phyloP scores from a whole-genome alignment of 345 rosid species.

The Gossypioides kirkii region DNA sequence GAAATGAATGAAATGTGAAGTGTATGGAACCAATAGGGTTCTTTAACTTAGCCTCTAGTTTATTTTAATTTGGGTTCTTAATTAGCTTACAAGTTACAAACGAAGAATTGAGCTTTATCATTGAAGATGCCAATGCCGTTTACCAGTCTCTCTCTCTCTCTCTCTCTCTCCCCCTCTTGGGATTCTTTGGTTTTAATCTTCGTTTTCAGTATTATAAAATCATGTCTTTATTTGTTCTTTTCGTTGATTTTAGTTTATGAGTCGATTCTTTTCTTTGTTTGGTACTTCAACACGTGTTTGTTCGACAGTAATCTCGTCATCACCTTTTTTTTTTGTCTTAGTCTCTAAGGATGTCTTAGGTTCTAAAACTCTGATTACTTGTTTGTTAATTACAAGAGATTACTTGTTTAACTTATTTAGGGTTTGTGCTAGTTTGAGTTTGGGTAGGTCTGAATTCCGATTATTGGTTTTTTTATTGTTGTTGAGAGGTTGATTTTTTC shows the following conservation, averaged over 20 bases:
- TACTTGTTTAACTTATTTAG: too few species aligned
- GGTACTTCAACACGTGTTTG: not conserved
- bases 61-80: not conserved
- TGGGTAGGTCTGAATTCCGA: too few species aligned
- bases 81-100: not conserved
- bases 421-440: too few species aligned
- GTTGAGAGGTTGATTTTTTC: too few species aligned
- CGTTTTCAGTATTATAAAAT: not conserved
- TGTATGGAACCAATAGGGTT: not conserved
- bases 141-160: not conserved
- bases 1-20: not conserved
- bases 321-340: not conserved
- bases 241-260: not conserved
- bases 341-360: not conserved
- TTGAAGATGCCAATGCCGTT: not conserved
- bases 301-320: too few species aligned
- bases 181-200: not conserved
- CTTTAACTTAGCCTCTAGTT: not conserved
- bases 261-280: not conserved
- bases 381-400: too few species aligned
- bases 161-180: not conserved
- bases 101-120: not conserved
- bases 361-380: not conserved
- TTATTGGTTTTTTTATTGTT: too few species aligned
- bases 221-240: not conserved